Evolutionary conservation across 495 filamentous ascomycete genomes (phyloP).

Genomic region (Tuber indicum): DNA sequence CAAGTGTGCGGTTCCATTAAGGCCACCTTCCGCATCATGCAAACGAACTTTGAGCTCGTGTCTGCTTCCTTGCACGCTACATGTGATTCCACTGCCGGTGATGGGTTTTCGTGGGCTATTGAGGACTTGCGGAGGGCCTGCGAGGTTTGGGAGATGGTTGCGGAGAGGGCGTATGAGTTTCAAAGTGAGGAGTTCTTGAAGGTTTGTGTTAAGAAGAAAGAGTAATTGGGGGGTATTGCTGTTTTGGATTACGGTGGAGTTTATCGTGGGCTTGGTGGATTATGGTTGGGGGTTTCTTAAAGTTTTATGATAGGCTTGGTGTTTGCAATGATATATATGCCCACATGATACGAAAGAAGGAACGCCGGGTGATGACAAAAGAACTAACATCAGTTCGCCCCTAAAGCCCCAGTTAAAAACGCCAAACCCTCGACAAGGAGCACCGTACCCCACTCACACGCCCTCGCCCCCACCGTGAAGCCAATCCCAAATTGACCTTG

Average conservation of each 20-base stretch:
- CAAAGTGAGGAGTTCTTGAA: slow-evolving; percentile 3
- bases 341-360: background rate
- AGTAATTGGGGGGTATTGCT: background rate
- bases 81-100: background rate
- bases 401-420: background rate
- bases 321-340: background rate
- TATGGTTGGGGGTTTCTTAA: background rate
- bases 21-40: background rate
- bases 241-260: background rate
- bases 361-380: background rate
- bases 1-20: background rate
- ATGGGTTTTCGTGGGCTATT: background rate
- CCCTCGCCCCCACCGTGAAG: background rate
- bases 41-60: background rate
- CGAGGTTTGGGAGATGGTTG: background rate
- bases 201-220: background rate
- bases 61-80: background rate
- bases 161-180: background rate
- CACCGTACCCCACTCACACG: background rate
- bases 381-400: background rate
- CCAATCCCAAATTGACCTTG: background rate
- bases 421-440: background rate
- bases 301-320: background rate
- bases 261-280: background rate
- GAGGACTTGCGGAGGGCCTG: background rate